Percentiles rank a stretch among this genome's conserved stretches.
Conservation (phyloP, 2,329 filamentous ascomycete species). For the Alternaria novae-zelandiae region DNA sequence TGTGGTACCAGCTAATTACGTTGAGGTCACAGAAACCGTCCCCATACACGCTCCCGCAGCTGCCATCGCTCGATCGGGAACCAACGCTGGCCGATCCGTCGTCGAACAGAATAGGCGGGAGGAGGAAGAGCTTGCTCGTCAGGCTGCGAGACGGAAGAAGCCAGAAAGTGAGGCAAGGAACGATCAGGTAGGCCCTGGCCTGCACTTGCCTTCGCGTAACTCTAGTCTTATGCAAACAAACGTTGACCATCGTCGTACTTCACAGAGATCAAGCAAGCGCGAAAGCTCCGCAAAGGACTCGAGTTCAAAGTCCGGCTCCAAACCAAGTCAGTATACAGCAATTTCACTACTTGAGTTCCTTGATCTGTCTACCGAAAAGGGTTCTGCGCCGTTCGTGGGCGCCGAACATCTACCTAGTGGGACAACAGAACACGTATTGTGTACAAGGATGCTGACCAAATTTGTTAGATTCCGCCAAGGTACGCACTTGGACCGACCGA, state of each 20-base stretch:
- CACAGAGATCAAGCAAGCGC: constrained; percentile 74
- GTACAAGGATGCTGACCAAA: constrained; percentile 11
- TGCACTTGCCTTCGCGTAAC: constrained; percentile 76
- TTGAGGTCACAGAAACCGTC: constrained; percentile 80
- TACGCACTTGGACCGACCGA: constrained; percentile 93
- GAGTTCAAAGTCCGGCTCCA: constrained; percentile 60
- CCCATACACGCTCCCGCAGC: constrained; percentile 58
- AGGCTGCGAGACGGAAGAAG: constrained; percentile 72
- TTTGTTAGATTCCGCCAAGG: constrained; percentile 71
- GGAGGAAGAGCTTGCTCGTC: constrained; percentile 82
- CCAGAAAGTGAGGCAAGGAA: constrained; percentile 58
- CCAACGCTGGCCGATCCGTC: constrained; percentile 68
- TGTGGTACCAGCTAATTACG: constrained; percentile 94
- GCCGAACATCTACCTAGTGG: not conserved
- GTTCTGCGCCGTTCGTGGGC: not conserved
- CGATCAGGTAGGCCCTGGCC: constrained; percentile 78
- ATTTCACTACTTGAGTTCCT: not conserved
- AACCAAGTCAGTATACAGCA: constrained; percentile 69
- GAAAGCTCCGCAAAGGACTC: constrained; percentile 67
- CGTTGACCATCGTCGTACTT: constrained; percentile 69
- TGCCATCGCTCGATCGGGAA: constrained; percentile 57
- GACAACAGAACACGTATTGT: not conserved
- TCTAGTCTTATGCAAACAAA: constrained; percentile 76
- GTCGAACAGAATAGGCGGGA: constrained; percentile 81
- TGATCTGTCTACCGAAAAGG: not conserved